A percentile compares a stretch with the other conserved stretches of the same genome.
Conservation (phyloP, 495 filamentous ascomycete species). For the Hypomontagnella monticulosa region DNA sequence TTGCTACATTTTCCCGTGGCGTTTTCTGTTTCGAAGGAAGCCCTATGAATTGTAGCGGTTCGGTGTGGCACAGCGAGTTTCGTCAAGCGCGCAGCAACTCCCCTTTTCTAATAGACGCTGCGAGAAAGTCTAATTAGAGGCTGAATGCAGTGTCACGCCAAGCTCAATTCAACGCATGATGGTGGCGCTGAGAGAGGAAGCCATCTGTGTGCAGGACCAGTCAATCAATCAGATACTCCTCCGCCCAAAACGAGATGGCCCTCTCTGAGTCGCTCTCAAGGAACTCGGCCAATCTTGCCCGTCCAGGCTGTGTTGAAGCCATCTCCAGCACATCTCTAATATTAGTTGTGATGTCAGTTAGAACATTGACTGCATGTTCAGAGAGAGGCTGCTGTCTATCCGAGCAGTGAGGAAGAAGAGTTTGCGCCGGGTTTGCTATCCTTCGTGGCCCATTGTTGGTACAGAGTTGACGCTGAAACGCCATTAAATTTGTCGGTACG, state of each 20-base stretch:
- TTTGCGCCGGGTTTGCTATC: constrained; percentile 33
- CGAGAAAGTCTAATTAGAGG: neutral
- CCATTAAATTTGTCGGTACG: constrained; percentile 42
- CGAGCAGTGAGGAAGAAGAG: constrained; percentile 60
- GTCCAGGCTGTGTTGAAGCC: constrained; percentile 48
- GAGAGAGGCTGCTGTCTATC: constrained; percentile 47
- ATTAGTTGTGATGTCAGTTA: constrained; percentile 60
- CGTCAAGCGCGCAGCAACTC: constrained; percentile 24
- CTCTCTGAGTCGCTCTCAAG: constrained; percentile 45
- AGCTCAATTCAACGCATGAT: constrained; percentile 17
- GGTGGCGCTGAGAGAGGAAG: constrained; percentile 1
- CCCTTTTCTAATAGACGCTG: neutral
- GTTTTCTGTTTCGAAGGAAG: constrained; percentile 1
- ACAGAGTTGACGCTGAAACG: constrained; percentile 42
- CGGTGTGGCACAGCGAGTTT: constrained; percentile 28
- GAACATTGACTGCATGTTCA: constrained; percentile 56
- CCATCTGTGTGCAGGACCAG: neutral
- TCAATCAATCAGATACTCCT: constrained; percentile 51
- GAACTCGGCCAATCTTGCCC: constrained; percentile 48
- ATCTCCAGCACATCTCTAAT: constrained; percentile 59
- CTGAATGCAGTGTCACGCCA: neutral
- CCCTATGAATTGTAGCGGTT: neutral
- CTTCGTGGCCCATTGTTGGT: constrained; percentile 15
- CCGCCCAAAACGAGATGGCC: constrained; percentile 59
- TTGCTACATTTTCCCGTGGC: neutral